Conservation (phyloP, 768 basidiomycete genomes). For the Rhodotorula taiwanensis region DNA sequence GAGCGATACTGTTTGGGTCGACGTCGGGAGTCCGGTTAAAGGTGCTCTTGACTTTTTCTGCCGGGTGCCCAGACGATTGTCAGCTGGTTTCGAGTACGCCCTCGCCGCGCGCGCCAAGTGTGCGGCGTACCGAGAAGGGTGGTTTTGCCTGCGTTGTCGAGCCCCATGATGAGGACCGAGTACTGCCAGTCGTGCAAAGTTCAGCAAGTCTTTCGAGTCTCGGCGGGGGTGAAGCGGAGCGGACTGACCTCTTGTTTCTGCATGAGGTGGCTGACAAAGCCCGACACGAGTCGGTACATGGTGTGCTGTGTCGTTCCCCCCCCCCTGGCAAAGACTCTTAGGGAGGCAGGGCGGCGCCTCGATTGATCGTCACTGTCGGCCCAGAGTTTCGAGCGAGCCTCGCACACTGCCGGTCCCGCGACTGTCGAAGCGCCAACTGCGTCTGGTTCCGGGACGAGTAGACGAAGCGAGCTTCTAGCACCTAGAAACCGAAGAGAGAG, state of each 20-base stretch:
- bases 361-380: neutral
- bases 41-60: constrained; percentile 88
- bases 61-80: constrained; percentile 56
- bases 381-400: too few species aligned
- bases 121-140: constrained; percentile 3
- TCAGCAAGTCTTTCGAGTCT: neutral
- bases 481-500: too few species aligned
- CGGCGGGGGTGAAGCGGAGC: neutral
- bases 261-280: constrained; percentile 81
- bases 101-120: accelerated
- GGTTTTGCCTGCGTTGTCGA: constrained; percentile 88
- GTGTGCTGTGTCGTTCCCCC: too few species aligned
- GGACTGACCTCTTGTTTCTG: constrained; percentile 47
- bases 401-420: too few species aligned
- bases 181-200: constrained; percentile 60
- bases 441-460: too few species aligned
- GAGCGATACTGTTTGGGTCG: constrained; percentile 86
- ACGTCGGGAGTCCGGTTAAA: constrained; percentile 82
- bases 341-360: neutral
- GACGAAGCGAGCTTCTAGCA: too few species aligned
- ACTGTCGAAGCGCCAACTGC: too few species aligned
- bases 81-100: neutral
- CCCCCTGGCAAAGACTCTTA: too few species aligned
- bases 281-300: constrained; percentile 93
- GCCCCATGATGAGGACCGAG: constrained; percentile 87